Conservation (phyloP, 1,139 yeast genomes). For the Taphrina confusa region DNA sequence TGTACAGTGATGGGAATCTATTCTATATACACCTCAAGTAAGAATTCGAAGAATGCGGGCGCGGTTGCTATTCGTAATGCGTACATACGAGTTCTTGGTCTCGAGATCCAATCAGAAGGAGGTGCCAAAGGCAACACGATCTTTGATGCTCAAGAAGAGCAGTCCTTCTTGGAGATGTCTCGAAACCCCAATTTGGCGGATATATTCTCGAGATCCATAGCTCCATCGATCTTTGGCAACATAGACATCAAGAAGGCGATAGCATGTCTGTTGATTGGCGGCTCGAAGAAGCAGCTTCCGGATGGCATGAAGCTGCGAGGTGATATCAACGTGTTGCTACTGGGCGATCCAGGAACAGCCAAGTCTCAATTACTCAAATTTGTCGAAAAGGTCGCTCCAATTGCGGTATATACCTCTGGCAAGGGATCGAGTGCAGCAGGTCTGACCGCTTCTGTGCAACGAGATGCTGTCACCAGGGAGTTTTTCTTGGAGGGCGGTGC, state of each 20-base stretch:
- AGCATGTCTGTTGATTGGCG: slow-evolving; percentile 89
- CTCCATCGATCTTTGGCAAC: slow-evolving; percentile 95
- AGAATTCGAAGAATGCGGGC: slow-evolving; percentile 52
- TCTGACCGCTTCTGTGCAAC: slow-evolving; percentile 94
- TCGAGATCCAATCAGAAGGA: slow-evolving; percentile 77
- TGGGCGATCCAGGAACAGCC: slow-evolving; percentile 99
- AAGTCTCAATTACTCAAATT: slow-evolving; percentile 92
- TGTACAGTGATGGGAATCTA: slow-evolving; percentile 90
- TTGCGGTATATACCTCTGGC: slow-evolving; percentile 95
- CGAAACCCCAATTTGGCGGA: slow-evolving; percentile 83
- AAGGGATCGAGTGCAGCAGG: slow-evolving; percentile 99
- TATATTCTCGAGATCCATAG: slow-evolving; percentile 81
- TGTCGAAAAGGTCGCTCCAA: slow-evolving; percentile 92
- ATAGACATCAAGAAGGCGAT: slow-evolving; percentile 90
- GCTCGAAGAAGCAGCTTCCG: slow-evolving; percentile 86
- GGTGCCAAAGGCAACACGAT: slow-evolving; percentile 61
- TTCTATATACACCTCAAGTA: slow-evolving; percentile 73
- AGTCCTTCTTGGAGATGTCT: slow-evolving; percentile 77
- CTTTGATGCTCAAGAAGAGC: slow-evolving; percentile 93
- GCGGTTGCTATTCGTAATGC: slow-evolving; percentile 92
- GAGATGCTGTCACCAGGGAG: slow-evolving; percentile 84
- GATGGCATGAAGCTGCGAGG: slow-evolving; percentile 98
- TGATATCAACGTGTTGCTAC: slow-evolving; percentile 84
- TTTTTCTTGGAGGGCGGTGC: slow-evolving; percentile 99
- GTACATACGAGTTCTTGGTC: slow-evolving; percentile 81